phyloP scores from a whole-genome alignment of 495 filamentous ascomycete species.

The Acidomyces sp. region DNA sequence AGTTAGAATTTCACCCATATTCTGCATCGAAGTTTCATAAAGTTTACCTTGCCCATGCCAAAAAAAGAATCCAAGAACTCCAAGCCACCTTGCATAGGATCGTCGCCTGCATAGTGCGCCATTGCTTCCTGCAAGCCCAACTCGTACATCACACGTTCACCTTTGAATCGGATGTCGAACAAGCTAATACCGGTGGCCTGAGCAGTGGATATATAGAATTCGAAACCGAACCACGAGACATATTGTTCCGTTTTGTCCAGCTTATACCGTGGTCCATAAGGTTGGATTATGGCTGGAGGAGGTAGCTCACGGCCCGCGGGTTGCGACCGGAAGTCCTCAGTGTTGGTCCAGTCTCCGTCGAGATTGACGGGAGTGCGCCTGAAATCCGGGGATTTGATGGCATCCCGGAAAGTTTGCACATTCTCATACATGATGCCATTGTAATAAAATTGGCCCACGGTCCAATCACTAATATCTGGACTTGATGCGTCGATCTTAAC shows the following conservation, averaged over 20 bases:
- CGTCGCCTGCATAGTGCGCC: constrained; percentile 41
- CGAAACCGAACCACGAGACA: constrained; percentile 33
- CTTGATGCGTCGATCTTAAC: constrained; percentile 17
- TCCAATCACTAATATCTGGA: constrained; percentile 26
- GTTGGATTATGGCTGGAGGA: constrained; percentile 31
- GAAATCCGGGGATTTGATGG: constrained; percentile 33
- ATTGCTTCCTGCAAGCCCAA: constrained; percentile 43
- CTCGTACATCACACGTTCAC: constrained; percentile 42
- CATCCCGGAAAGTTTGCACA: constrained; percentile 33
- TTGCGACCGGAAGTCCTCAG: constrained; percentile 30
- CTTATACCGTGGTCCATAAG: constrained; percentile 28
- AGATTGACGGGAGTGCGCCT: constrained; percentile 30
- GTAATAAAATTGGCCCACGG: constrained; percentile 36
- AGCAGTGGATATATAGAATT: constrained; percentile 37
- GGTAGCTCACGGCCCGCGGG: constrained; percentile 30
- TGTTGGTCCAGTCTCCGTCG: constrained; percentile 33
- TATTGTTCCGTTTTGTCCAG: constrained; percentile 14
- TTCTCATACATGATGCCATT: constrained; percentile 37
- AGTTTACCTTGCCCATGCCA: constrained; percentile 38
- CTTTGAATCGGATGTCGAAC: constrained; percentile 41
- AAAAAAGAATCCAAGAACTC: constrained; percentile 36
- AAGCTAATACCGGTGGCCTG: constrained; percentile 34
- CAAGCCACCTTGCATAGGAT: constrained; percentile 29
- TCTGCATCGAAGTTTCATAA: no score
- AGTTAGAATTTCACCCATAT: no score